Evolutionary conservation across 2,329 filamentous ascomycete genomes (phyloP), one percentile per base, ranked within the genome.

Genomic region (Bipolaris bicolor): DNA sequence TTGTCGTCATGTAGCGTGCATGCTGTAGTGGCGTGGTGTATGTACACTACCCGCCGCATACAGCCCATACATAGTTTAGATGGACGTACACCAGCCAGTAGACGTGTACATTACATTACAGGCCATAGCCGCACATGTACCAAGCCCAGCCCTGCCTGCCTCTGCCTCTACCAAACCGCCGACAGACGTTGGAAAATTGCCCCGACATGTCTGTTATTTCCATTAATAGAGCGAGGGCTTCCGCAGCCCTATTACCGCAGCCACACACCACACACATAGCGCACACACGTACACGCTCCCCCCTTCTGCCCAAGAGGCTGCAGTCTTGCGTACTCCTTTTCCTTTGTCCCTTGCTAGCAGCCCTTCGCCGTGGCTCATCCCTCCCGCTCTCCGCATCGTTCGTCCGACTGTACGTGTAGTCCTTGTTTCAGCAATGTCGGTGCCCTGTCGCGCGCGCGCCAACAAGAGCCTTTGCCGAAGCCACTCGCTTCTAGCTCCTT

Each of bases 321-420:
- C 49, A 2, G n/a, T 16, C 13, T 11, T n/a, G 39, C 45, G n/a
- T 7, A 15, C 57, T 57, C 51, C 52, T 51, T 48, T 57, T 53
- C 43, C 31, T 22, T 34, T 26, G 29, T 18, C 33, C 9, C 47
- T 20, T 36, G 44, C 36, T 52, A 49, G 46, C 36, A 52, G 31
- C 16, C 39, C 57, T 58, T 61, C 55, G 40, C 47, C 44, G 46
- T 43, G 49, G 52, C 55, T 55, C 55, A 63, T 64, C 52, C 54
- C 54, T 64, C 52, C 54, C 54, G 52, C 52, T 46, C 45, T 56
- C 53, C 54, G 61, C 63, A 31, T 43, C 52, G 39, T 40, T 55
- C 49, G 60, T 61, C 64, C 64, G 64, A 61, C 64, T 57, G 53
- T 31, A 31, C 29, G 29, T 31, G 29, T 56, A 18, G 58, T 7